A percentile compares a stretch with the other conserved stretches of the same genome.
Evolutionary conservation across 2,329 filamentous ascomycete species (phyloP).

Genomic region (Balansia obtecta): DNA sequence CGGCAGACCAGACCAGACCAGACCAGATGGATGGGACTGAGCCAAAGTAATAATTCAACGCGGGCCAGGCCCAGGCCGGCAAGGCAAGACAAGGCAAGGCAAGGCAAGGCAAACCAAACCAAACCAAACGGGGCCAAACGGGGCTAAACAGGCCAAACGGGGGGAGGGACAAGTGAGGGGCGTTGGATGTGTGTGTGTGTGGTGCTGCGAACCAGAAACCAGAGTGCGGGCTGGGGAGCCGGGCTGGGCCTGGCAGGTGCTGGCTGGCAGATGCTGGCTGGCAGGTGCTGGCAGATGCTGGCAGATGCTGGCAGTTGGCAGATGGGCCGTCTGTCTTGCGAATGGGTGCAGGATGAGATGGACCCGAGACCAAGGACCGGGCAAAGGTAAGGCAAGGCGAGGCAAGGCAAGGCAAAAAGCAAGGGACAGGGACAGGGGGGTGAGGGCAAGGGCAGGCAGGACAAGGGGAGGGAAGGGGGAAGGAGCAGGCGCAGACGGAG

Average conservation of each 20-base stretch:
- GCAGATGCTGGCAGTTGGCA: background rate
- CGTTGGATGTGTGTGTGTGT: background rate
- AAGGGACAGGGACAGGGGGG: background rate
- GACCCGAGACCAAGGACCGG: slow-evolving; percentile 6
- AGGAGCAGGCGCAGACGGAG: background rate
- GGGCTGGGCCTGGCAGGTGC: no score
- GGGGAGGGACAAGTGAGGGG: slow-evolving; percentile 1
- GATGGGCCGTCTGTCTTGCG: background rate
- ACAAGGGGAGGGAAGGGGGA: background rate
- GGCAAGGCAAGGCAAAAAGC: slow-evolving; percentile 1
- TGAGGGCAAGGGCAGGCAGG: background rate
- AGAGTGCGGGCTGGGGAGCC: background rate
- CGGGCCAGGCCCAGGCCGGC: no score
- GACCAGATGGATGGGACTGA: no score
- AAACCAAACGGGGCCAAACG: background rate
- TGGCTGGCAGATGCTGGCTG: no score
- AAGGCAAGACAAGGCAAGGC: background rate
- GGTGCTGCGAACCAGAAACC: slow-evolving; percentile 2
- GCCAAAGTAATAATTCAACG: no score
- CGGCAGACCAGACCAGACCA: no score
- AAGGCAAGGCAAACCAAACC: background rate
- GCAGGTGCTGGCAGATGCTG: no score
- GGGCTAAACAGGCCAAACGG: slow-evolving; percentile 1
- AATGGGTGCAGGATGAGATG: slow-evolving; percentile 1
- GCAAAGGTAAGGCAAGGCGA: background rate